A percentile compares a stretch with the other conserved stretches of the same genome.
Conservation (phyloP, 768 basidiomycete genomes). For the Tulasnella sp. region DNA sequence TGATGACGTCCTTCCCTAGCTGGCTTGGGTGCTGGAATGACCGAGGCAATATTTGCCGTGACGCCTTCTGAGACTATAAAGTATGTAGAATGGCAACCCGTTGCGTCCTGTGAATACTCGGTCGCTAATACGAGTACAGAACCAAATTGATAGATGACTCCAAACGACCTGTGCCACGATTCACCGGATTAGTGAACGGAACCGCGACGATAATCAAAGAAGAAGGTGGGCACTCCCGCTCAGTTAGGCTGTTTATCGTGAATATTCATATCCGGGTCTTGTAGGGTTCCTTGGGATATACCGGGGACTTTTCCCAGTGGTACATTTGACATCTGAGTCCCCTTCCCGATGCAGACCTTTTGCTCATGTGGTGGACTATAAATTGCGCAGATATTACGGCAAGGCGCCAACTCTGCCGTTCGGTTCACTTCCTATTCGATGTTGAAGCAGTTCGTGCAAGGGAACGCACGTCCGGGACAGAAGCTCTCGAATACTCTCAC, state of each 20-base stretch:
- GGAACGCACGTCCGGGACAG: slow-evolving; percentile 71
- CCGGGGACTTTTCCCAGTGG: slow-evolving; percentile 86
- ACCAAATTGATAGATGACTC: slow-evolving; percentile 96
- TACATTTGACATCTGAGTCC: slow-evolving; percentile 31
- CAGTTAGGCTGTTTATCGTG: neutral
- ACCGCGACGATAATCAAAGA: slow-evolving; percentile 65
- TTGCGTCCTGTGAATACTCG: neutral
- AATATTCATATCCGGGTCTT: neutral
- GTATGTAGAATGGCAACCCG: slow-evolving; percentile 35
- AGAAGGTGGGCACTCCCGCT: slow-evolving; percentile 59
- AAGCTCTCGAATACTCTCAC: slow-evolving; percentile 78
- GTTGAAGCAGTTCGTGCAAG: slow-evolving; percentile 85
- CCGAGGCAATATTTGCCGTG: slow-evolving; percentile 86
- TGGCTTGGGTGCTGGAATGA: slow-evolving; percentile 64
- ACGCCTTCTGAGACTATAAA: slow-evolving; percentile 99
- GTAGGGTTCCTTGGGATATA: slow-evolving; percentile 46
- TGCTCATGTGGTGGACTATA: neutral
- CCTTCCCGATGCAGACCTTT: neutral
- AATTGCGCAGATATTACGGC: slow-evolving; percentile 72
- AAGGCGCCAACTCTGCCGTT: slow-evolving; percentile 95
- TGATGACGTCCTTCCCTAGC: slow-evolving; percentile 23
- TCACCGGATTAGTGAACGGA: slow-evolving; percentile 79
- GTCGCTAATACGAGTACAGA: slow-evolving; percentile 32
- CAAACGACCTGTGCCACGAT: slow-evolving; percentile 72
- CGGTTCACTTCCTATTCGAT: slow-evolving; percentile 93